Base-by-base conservation (phyloP, 2,329 filamentous ascomycete species). In the Daldinia sp. region DNA sequence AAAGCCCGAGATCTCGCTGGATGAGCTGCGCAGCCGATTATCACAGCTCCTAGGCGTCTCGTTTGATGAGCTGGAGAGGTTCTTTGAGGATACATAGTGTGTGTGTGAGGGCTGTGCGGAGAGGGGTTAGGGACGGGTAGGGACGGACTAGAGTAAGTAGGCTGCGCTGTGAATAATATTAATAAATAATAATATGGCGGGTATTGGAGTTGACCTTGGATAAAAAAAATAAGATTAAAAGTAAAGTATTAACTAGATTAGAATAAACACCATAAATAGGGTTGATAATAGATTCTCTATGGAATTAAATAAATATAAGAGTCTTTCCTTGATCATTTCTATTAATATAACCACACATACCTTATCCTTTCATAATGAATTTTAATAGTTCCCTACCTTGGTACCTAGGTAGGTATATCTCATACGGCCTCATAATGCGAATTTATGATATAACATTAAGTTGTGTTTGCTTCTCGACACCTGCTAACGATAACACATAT, bases 1-100 rank as follows among this genome's bases (percentile, higher is more conserved):
- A 21, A 59, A 52, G 19, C 34, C 61, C 19, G 74, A 75, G 64
- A 73, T 73, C 50, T 74, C 71, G 17, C 58, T 75, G 2, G 73
- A 76, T 19, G 74, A 76, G 59, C 66, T 75, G n/a, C 69, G 73
- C 53, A 70, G 64, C 49, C 61, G 74, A 30, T 62, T 76, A 10
- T 75, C 73, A 8, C 61, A 61, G 29, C 67, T 76, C 21, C 67
- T 76, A 10, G 73, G 70, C 1, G 70, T 74, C 7, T 76, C 72
- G 29, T 45, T 75, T 41, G 67, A 63, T 23, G 73, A 75, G 51
- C 49, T 76, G 7, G 72, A 76, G 56, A 64, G 51, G 56, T 48
- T 74, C 51, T 74, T 75, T 43, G 72, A 74, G 13, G 62, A 59
- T 17, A 61, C 69, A 6, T 50, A 60, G 27, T 64, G 63, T 23